phyloP scores from a whole-genome alignment of 1,139 yeast species.

The Kazachstania sp. region DNA sequence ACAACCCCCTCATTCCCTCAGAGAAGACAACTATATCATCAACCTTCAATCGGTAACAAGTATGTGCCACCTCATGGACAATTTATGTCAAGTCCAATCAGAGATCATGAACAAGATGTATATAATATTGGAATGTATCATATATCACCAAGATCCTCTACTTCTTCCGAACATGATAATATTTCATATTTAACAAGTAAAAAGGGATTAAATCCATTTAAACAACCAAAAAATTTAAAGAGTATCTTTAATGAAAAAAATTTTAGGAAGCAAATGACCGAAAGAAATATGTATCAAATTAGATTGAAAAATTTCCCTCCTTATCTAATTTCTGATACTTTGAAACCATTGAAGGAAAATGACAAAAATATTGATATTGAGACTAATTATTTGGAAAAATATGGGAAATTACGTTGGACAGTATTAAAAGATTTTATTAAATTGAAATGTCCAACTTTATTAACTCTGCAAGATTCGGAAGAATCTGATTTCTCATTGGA shows the following conservation, averaged over 20 bases:
- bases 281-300: constrained; percentile 30
- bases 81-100: neutral
- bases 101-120: neutral
- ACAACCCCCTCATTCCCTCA: neutral
- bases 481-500: constrained; percentile 6
- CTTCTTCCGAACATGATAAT: neutral
- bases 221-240: constrained; percentile 10
- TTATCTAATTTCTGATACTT: constrained; percentile 21
- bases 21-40: constrained; percentile 1
- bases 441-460: constrained; percentile 25
- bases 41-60: constrained; percentile 2
- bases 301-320: constrained; percentile 29
- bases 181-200: constrained; percentile 1
- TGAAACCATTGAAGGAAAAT: neutral
- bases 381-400: constrained; percentile 21
- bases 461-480: constrained; percentile 10
- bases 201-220: constrained; percentile 11
- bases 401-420: constrained; percentile 29
- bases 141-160: neutral
- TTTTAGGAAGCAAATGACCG: constrained; percentile 31
- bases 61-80: neutral
- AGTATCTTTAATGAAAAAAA: constrained; percentile 28
- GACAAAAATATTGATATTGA: constrained; percentile 5
- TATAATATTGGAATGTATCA: neutral
- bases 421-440: constrained; percentile 30